A percentile compares a stretch with the other conserved stretches of the same genome.
phyloP scores from a whole-genome alignment of 2,329 filamentous ascomycete species.

The Colletotrichum siamense region DNA sequence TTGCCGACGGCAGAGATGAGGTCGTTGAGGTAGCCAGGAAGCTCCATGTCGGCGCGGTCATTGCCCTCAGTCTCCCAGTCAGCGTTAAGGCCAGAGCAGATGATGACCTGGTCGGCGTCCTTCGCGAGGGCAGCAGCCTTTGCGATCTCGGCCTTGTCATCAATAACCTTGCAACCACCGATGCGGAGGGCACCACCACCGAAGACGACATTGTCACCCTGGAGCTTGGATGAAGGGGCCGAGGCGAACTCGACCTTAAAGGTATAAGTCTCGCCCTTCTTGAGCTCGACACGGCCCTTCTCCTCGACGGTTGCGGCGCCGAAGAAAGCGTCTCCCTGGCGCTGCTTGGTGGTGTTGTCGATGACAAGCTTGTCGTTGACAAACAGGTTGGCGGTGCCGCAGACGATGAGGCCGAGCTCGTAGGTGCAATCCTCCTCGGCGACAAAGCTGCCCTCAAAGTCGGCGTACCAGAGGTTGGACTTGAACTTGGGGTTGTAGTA shows the following conservation, averaged over 20 bases:
- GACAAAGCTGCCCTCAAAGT: conserved; percentile 65
- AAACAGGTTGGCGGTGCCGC: conserved; percentile 69
- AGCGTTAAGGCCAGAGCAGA: conserved; percentile 75
- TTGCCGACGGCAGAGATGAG: conserved; percentile 70
- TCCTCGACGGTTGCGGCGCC: conserved; percentile 69
- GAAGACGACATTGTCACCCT: conserved; percentile 54
- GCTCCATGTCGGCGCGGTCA: conserved; percentile 75
- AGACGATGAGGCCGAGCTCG: conserved; percentile 71
- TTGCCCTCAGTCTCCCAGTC: conserved; percentile 78
- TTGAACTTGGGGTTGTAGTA: conserved; percentile 59
- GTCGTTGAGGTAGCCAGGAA: conserved; percentile 71
- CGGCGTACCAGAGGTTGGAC: conserved; percentile 60
- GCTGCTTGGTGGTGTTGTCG: conserved; percentile 70
- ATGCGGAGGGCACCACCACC: conserved; percentile 67
- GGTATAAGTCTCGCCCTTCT: conserved; percentile 64
- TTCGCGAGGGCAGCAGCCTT: conserved; percentile 72
- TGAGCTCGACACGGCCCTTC: conserved; percentile 61
- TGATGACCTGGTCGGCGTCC: conserved; percentile 76
- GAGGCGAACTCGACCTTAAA: conserved; percentile 66
- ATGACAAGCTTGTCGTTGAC: conserved; percentile 68
- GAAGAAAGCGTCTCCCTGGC: conserved; percentile 68
- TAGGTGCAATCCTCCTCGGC: conserved; percentile 66
- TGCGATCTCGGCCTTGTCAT: conserved; percentile 63
- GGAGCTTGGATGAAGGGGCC: conserved; percentile 61
- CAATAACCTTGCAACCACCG: conserved; percentile 64